Percentiles rank a stretch among this genome's conserved stretches.
These are phyloP conservation scores for Alternaria burnsii DNA, from an alignment of 2,329 filamentous ascomycete genomes.

Conservation along the genomic window DNA sequence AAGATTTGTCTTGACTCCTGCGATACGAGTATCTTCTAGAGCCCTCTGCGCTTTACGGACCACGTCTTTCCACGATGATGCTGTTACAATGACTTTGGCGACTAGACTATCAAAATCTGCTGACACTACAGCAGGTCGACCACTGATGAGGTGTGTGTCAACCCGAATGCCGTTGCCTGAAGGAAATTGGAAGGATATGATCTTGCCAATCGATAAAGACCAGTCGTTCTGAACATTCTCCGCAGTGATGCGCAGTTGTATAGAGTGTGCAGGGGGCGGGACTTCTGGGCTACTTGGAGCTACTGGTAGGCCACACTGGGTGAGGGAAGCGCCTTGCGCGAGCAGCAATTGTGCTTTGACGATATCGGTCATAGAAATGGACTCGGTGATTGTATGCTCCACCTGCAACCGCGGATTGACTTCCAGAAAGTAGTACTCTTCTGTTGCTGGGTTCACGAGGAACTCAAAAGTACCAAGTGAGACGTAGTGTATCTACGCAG, in stretches of 20 bases:
- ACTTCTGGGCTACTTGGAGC: conserved; percentile 36
- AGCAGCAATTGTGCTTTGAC: conserved; percentile 64
- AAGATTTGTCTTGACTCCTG: conserved; percentile 67
- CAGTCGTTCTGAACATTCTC: conserved; percentile 64
- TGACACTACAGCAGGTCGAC: conserved; percentile 56
- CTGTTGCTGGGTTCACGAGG: conserved; percentile 60
- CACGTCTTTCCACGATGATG: conserved; percentile 60
- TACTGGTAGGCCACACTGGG: conserved; percentile 46
- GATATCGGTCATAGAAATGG: conserved; percentile 62
- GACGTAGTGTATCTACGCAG: conserved; percentile 59
- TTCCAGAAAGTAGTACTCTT: conserved; percentile 67
- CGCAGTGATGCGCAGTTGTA: conserved; percentile 67
- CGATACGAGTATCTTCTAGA: conserved; percentile 64
- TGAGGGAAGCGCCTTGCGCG: conserved; percentile 59
- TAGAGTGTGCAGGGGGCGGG: conserved; percentile 56
- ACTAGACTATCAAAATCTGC: conserved; percentile 68
- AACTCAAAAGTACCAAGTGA: conserved; percentile 73
- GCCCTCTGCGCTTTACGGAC: conserved; percentile 65
- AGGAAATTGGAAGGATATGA: conserved; percentile 63
- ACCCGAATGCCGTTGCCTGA: conserved; percentile 66
- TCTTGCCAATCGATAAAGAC: conserved; percentile 67
- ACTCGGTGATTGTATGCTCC: conserved; percentile 69
- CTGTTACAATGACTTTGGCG: conserved; percentile 67
- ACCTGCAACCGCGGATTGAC: conserved; percentile 69
- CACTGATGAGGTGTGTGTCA: conserved; percentile 63